Percentiles rank a stretch among this genome's conserved stretches.
Conservation (phyloP, 129 eudicot species). For the Arctium minus region DNA sequence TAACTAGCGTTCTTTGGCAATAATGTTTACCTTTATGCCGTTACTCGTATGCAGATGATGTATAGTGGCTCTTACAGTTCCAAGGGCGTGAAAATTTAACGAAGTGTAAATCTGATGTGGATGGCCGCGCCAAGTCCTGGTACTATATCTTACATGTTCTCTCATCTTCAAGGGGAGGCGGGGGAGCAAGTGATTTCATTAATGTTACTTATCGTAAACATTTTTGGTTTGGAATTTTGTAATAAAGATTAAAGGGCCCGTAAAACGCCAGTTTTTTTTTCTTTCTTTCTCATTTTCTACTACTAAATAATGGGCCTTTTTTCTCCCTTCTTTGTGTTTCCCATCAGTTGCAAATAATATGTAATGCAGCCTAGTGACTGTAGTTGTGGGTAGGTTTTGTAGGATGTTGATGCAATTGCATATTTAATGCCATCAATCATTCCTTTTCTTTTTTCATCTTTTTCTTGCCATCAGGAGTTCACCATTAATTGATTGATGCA, state of each 20-base stretch:
- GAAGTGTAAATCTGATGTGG: slow-evolving; percentile 28
- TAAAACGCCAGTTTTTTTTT: neutral
- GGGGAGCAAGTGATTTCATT: neutral
- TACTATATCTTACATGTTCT: neutral
- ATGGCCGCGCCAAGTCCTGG: neutral
- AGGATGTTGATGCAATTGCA: slow-evolving; percentile 4
- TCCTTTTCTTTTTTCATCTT: neutral
- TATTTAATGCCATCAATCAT: neutral
- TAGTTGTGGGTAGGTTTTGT: neutral
- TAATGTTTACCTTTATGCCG: neutral
- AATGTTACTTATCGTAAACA: neutral
- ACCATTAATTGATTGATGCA: neutral
- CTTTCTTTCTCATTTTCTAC: neutral
- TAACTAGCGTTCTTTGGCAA: neutral
- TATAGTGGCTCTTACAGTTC: slow-evolving; percentile 19
- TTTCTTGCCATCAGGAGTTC: neutral
- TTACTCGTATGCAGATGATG: slow-evolving; percentile 28
- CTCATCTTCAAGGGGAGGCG: neutral
- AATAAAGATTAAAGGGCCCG: slow-evolving; percentile 24
- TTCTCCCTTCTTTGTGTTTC: neutral
- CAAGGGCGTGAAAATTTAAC: slow-evolving; percentile 18
- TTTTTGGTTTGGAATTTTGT: slow-evolving; percentile 4
- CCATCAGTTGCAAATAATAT: neutral
- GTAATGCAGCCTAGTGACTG: neutral
- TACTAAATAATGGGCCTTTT: slow-evolving; percentile 16